Evolutionary conservation across 345 rosid genomes (phyloP).

Genomic region (Rhodomyrtus tomentosa): DNA sequence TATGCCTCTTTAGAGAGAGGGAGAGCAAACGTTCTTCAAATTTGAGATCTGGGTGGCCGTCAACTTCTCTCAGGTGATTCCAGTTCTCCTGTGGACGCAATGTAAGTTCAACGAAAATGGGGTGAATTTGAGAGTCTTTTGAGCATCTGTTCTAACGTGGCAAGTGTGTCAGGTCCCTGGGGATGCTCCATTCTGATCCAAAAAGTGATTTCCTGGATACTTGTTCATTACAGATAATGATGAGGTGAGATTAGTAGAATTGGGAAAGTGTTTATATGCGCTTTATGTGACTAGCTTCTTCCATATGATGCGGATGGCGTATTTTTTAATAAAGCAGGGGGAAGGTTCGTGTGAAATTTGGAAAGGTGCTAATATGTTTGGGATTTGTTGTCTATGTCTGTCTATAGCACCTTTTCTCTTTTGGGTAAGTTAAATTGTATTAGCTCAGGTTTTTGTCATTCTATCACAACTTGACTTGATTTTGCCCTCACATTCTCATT

Average conservation of each 20-base stretch:
- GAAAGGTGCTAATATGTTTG: neutral
- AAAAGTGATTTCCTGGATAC: neutral
- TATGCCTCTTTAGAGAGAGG: neutral
- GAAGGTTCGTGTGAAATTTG: neutral
- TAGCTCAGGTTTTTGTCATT: neutral
- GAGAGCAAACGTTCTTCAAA: neutral
- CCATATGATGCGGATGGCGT: neutral
- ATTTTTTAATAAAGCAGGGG: neutral
- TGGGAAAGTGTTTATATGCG: neutral
- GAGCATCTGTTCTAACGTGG: neutral
- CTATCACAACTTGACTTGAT: neutral
- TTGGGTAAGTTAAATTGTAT: neutral
- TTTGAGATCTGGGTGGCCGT: neutral
- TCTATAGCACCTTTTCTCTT: neutral
- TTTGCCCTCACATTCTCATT: neutral
- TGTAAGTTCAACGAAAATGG: neutral
- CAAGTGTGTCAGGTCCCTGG: neutral
- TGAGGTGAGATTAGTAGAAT: neutral
- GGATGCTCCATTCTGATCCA: neutral
- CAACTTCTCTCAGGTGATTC: neutral
- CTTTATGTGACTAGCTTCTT: neutral
- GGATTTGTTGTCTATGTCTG: neutral
- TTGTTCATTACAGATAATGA: neutral
- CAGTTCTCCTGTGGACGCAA: neutral
- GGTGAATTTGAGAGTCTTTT: neutral